A percentile compares a stretch with the other conserved stretches of the same genome.
Conservation (phyloP, 208 protist genomes). For the Leishmania turanica region DNA sequence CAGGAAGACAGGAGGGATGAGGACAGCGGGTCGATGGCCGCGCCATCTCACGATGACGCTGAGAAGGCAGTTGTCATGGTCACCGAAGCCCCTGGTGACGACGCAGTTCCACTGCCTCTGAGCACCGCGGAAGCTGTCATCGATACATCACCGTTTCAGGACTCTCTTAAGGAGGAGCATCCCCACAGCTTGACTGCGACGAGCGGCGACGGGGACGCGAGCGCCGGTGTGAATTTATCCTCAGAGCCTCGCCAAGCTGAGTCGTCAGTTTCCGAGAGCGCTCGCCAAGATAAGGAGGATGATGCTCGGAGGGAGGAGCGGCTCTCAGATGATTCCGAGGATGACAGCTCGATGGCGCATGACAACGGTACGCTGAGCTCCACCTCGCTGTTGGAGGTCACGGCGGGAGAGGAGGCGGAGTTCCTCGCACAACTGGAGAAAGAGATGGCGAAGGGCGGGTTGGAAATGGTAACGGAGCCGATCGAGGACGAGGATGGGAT, state of each 20-base stretch:
- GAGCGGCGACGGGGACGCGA: conserved; percentile 1
- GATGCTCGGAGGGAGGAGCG: background rate
- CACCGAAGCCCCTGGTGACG: background rate
- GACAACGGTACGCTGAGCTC: conserved; percentile 8
- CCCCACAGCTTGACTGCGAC: background rate
- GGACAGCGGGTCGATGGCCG: background rate
- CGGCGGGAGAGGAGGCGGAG: conserved; percentile 18
- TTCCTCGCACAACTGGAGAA: conserved; percentile 28
- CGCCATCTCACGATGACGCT: background rate
- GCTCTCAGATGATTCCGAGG: background rate
- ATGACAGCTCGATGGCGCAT: background rate
- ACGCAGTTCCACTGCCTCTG: conserved; percentile 1
- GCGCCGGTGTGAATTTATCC: background rate
- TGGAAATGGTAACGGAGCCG: background rate
- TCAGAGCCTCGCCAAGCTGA: background rate
- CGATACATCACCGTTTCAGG: background rate
- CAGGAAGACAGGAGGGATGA: background rate
- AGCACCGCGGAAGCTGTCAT: background rate
- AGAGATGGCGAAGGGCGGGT: conserved; percentile 11
- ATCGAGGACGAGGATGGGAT: background rate
- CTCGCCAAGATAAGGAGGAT: background rate
- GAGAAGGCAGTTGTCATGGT: background rate
- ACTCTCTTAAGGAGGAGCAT: background rate
- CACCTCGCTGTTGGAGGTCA: conserved; percentile 21
- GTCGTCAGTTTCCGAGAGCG: background rate